phyloP scores from a whole-genome alignment of 148 eudicot species.

The Cornus florida region DNA sequence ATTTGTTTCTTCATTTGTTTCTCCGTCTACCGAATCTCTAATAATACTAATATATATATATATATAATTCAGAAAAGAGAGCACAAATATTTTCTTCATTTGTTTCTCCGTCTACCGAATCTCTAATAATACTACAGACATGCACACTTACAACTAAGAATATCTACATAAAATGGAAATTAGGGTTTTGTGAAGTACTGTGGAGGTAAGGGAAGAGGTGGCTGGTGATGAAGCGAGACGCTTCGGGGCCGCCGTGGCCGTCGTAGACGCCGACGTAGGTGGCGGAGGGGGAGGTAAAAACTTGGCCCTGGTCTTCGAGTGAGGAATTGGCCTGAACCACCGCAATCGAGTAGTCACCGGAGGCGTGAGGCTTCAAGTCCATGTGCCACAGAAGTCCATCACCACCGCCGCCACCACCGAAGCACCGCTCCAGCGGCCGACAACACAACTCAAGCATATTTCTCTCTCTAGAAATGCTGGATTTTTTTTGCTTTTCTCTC shows the following conservation, averaged over 20 bases:
- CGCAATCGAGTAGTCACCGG: conserved; percentile 70
- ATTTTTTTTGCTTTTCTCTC: not conserved
- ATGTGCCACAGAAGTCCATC: conserved; percentile 56
- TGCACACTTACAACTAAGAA: not conserved
- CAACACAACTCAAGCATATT: conserved; percentile 30
- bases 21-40: too few species aligned
- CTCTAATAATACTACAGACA: too few species aligned
- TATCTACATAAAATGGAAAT: not conserved
- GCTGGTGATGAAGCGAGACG: conserved; percentile 56
- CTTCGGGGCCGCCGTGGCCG: conserved; percentile 80
- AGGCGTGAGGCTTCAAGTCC: conserved; percentile 67
- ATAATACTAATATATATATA: too few species aligned
- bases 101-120: too few species aligned
- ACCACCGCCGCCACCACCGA: conserved; percentile 27
- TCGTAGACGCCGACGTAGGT: conserved; percentile 73
- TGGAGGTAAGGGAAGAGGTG: conserved; percentile 48
- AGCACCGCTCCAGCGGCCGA: conserved; percentile 32
- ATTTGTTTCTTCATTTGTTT: too few species aligned
- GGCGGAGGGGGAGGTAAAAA: conserved; percentile 57
- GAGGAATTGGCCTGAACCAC: conserved; percentile 71
- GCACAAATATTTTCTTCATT: too few species aligned
- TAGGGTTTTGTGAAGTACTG: conserved; percentile 27
- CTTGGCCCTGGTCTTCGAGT: conserved; percentile 71
- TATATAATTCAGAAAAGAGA: too few species aligned
- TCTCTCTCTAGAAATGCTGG: not conserved